Conservation (phyloP, 2,329 filamentous ascomycete species). For the Trichoderma gracile region DNA sequence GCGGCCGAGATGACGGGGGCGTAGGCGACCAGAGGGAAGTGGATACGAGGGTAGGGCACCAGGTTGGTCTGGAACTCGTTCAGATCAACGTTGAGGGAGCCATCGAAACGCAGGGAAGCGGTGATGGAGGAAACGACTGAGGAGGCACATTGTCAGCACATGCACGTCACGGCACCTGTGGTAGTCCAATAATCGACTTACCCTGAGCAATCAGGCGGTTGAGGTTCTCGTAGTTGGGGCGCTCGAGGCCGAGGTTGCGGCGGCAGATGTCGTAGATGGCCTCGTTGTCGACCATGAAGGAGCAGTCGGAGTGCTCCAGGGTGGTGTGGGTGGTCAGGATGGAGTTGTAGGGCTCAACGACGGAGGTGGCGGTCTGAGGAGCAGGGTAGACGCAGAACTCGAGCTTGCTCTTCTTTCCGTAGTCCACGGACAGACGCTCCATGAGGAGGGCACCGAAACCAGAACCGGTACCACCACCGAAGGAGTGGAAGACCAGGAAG, state of each 20-base stretch:
- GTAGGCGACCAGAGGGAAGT: constrained; percentile 98
- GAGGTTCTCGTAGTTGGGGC: constrained; percentile 97
- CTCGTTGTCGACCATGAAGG: constrained; percentile 99
- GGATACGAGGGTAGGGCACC: constrained; percentile 97
- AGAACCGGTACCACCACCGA: constrained; percentile 97
- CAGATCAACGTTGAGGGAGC: constrained; percentile 97
- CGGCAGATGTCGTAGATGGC: constrained; percentile 99
- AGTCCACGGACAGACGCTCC: constrained; percentile 98
- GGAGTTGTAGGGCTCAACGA: constrained; percentile 99
- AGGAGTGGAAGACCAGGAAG: constrained; percentile 99
- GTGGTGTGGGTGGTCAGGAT: constrained; percentile 99
- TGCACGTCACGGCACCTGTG: background rate
- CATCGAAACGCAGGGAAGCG: constrained; percentile 96
- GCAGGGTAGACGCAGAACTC: constrained; percentile 99
- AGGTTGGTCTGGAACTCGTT: constrained; percentile 99
- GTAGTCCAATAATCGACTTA: constrained; percentile 41
- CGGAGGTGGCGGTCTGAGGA: constrained; percentile 93
- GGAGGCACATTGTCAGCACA: background rate
- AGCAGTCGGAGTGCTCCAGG: constrained; percentile 98
- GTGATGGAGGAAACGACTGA: constrained; percentile 97
- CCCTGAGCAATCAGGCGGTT: constrained; percentile 98
- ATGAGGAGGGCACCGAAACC: constrained; percentile 98
- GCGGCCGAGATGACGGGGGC: constrained; percentile 90
- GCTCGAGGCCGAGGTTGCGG: constrained; percentile 94
- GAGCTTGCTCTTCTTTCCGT: constrained; percentile 99